Evolutionary conservation across 2,329 filamentous ascomycete genomes (phyloP), one percentile per base, ranked within the genome.

Genomic region (Geoglossum cookeanum): DNA sequence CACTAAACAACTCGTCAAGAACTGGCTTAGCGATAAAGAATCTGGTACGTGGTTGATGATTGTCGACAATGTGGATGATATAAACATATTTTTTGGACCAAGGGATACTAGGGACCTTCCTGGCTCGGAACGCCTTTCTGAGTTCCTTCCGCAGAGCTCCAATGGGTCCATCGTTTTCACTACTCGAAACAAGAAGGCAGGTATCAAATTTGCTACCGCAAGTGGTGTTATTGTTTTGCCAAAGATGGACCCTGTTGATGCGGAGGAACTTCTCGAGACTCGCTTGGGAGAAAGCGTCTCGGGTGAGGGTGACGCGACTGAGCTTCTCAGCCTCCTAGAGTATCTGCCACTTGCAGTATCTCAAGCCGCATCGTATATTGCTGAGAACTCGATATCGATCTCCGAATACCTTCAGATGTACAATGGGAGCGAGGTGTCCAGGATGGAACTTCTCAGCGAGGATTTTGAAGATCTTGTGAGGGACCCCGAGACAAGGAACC

Each of bases 131-230:
- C 22, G 22, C 22, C 22, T 22, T 22, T 22, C 22, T 22, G 55
- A 66, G 4, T 65, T 65, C 60, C 60, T 73, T 4, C 70, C 68
- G 44, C 63, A 55, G 37, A 66, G 61, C 56, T 32, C 39, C 4
- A 62, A 58, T 15, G 66, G 68, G 9, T 64, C 62, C 9, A 66
- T 69, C 44, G 59, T 70, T 0, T 65, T 70, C 56, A 70, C 63
- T 13, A 64, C 64, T 8, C 61, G 63, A 9, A 62, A 47, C 29
- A 58, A 35, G 27, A 44, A 61, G 45, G 57, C 58, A 3, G 58
- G 57, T 3, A 51, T 58, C 4, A 60, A 62, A 7, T 52, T 59
- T 17, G 55, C 59, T 4, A 22, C 22, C 22, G 56, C 47, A 11
- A 52, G 44, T 39, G 55, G 61, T 48, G 60, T 65, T 13, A 55